These are phyloP conservation scores for Aspergillus bridgeri DNA, from an alignment of 495 filamentous ascomycete species.

Conservation along the genomic window DNA sequence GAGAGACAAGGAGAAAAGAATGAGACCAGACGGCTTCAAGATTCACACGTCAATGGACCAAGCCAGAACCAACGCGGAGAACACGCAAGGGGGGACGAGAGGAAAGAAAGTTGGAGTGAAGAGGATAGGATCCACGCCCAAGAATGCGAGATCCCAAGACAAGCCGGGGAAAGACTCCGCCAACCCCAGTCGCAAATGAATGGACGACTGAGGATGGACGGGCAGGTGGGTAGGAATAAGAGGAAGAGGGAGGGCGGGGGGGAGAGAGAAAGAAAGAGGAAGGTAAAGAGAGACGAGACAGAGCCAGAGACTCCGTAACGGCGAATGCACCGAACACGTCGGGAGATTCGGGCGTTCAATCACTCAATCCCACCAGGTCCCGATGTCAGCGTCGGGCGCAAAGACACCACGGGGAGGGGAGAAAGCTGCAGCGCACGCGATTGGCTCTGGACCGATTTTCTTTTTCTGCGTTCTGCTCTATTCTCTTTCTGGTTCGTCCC, in stretches of 20 bases:
- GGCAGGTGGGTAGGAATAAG: too few species aligned
- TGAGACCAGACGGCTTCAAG: not conserved
- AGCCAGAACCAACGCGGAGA: not conserved
- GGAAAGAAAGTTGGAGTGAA: not conserved
- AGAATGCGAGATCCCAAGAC: not conserved
- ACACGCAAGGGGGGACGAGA: conserved; percentile 1
- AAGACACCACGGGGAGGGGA: not conserved
- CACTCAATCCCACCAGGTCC: conserved; percentile 10
- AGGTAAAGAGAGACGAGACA: not conserved
- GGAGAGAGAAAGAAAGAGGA: not conserved
- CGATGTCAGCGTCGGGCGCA: conserved; percentile 9
- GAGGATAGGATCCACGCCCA: not conserved
- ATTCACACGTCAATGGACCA: not conserved
- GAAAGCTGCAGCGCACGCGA: not conserved
- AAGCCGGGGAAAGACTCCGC: conserved; percentile 6
- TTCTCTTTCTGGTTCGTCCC: not conserved
- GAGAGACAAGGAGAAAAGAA: not conserved
- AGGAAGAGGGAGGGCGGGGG: not conserved
- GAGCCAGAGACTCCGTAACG: not conserved
- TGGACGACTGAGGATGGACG: not conserved
- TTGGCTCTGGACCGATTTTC: not conserved
- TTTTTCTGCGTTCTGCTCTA: not conserved
- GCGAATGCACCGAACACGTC: conserved; percentile 8
- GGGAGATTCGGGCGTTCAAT: conserved; percentile 15
- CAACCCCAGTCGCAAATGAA: not conserved